A percentile compares a stretch with the other conserved stretches of the same genome.
Conservation (phyloP, 2,329 filamentous ascomycete genomes). For the Pseudogymnoascus sp. region DNA sequence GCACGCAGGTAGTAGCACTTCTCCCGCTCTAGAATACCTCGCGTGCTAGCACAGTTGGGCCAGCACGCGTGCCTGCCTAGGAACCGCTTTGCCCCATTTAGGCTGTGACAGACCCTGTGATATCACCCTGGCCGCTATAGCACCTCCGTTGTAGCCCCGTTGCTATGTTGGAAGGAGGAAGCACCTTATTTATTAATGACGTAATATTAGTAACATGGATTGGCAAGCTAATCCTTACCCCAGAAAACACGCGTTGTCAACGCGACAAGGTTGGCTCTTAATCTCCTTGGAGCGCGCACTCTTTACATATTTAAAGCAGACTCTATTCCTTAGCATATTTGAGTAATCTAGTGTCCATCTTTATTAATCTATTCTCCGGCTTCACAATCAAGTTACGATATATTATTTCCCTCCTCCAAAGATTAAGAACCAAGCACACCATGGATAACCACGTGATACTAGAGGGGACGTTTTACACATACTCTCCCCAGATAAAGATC, state of each 20-base stretch:
- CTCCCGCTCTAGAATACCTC: too few species aligned
- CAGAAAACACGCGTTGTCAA: background rate
- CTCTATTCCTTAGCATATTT: background rate
- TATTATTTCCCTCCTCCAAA: background rate
- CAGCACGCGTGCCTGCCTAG: too few species aligned
- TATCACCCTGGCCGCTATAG: too few species aligned
- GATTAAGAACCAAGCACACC: background rate
- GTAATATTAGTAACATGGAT: too few species aligned
- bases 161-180: too few species aligned
- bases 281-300: background rate
- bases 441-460: background rate
- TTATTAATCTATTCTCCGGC: background rate
- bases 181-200: background rate
- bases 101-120: too few species aligned
- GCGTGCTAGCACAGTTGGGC: too few species aligned
- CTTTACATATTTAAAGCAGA: background rate
- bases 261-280: background rate
- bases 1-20: too few species aligned
- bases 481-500: background rate
- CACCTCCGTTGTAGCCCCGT: too few species aligned
- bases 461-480: background rate
- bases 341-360: background rate
- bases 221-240: background rate
- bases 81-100: too few species aligned
- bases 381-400: background rate